A percentile compares a stretch with the other conserved stretches of the same genome.
Conservation (phyloP, 257 asterid species). For the Primulina eburnea region DNA sequence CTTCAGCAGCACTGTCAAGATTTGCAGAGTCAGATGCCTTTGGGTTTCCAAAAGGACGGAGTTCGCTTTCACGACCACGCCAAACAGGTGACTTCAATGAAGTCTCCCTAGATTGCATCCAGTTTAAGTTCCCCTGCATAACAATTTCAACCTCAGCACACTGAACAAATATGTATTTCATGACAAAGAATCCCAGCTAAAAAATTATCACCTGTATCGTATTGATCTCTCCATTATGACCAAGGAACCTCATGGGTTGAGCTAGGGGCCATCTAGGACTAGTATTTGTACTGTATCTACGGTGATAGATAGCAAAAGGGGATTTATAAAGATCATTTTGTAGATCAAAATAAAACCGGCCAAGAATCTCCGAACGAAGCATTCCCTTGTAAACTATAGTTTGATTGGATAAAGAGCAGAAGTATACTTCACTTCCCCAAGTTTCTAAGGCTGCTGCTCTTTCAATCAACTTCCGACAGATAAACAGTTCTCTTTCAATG, state of each 20-base stretch:
- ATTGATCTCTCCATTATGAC: constrained; percentile 99
- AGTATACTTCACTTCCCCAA: constrained; percentile 90
- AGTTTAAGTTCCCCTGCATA: constrained; percentile 90
- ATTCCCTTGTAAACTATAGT: constrained; percentile 98
- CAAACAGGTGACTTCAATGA: constrained; percentile 92
- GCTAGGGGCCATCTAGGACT: constrained; percentile 99
- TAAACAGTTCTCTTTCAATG: constrained; percentile 90
- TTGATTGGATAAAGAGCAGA: constrained; percentile 94
- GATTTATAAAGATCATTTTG: constrained; percentile 71
- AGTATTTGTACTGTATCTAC: constrained; percentile 96
- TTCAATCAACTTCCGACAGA: constrained; percentile 92
- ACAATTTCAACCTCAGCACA: constrained; percentile 25
- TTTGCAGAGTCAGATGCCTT: constrained; percentile 99
- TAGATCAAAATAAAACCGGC: constrained; percentile 81
- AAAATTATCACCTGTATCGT: constrained; percentile 75
- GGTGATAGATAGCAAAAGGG: constrained; percentile 94
- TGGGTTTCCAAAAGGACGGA: constrained; percentile 94
- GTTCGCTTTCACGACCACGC: constrained; percentile 95
- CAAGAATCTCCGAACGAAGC: constrained; percentile 95
- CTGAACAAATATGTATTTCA: constrained; percentile 10
- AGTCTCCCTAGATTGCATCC: constrained; percentile 99
- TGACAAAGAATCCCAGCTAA: constrained; percentile 17
- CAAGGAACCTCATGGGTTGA: constrained; percentile 99
- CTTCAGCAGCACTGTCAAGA: constrained; percentile 98
- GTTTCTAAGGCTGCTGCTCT: constrained; percentile 58